Base-by-base conservation (phyloP, 2,329 filamentous ascomycete species). In the Mycosphaerella arachidis region DNA sequence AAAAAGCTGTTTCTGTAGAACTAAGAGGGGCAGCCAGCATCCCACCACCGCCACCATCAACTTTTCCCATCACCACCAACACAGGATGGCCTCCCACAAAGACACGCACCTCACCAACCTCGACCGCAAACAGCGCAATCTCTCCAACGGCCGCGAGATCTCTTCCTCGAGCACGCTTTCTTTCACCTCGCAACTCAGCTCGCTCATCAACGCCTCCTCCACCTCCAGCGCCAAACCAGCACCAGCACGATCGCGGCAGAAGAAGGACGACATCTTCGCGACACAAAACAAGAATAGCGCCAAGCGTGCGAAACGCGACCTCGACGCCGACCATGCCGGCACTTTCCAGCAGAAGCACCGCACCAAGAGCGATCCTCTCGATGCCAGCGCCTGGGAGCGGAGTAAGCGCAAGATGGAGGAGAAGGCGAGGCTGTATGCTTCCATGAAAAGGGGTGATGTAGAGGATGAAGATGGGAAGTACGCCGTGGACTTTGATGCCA, bases 401-500 rank as follows among this genome's bases (percentile, higher is more conserved):
- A 88, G 90, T 24, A 89, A 87, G 73, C 84, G 87, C 65, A 90
- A 87, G 71, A 90, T 99, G 87, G 87, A 95, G 71, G 88, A 92
- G 77, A 99, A 99, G 75, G 91, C 90, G 3, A 84, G 89, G 4
- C 77, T 94, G 1, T 99, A 99, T 75, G 87, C 89, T 6, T 89
- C 90, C 40, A 88, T 99, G 85, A 96, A 96, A 75, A 84, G 90
- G 35, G 92, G 93, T n/a, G 88, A 96, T 71, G 63, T 80, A 46
- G 84, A 89, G 66, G 84, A 87, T 71, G 79, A 84, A 67, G 78
- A 84, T 46, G 84, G 86, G 67, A 82, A 84, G 27, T 83, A 80
- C 64, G 75, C 96, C 29, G 88, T 99, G 2, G 93, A 99, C 77
- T 99, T 99, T 74, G 94, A 97, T 75, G 83, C 88, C 62, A 99